Percentiles rank a stretch among this genome's conserved stretches.
phyloP scores from a whole-genome alignment of 1,284 basidiomycete genomes.

The Bjerkandera adusta region DNA sequence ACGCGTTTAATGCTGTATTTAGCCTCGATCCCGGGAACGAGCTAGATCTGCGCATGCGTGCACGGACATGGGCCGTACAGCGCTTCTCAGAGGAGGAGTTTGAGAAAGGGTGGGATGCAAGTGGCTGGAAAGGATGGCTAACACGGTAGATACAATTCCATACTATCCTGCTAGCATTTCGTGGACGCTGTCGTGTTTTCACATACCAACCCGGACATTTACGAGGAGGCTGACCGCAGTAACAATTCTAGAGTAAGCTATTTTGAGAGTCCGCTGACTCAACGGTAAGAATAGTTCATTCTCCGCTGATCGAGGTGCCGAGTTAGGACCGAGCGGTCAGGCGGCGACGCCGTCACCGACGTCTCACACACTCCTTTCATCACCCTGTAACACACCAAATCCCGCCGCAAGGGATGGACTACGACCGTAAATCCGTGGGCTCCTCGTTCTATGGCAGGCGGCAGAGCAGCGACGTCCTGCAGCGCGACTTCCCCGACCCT shows the following conservation, averaged over 20 bases:
- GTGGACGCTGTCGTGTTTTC: too few relatives aligned
- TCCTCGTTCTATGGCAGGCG: constrained; percentile 75
- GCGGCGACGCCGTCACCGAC: constrained; percentile 13
- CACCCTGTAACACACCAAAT: neutral
- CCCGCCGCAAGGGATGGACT: constrained; percentile 35
- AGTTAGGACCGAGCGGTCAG: too few relatives aligned
- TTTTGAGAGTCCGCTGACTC: too few relatives aligned
- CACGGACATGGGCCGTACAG: constrained; percentile 66
- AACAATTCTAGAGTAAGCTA: too few relatives aligned
- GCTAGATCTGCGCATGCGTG: constrained; percentile 62
- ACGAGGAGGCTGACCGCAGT: too few relatives aligned
- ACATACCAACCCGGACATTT: too few relatives aligned
- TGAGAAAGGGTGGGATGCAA: constrained; percentile 68
- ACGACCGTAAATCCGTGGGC: constrained; percentile 69
- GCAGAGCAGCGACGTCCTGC: constrained; percentile 56
- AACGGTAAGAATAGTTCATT: too few relatives aligned
- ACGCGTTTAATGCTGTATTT: constrained; percentile 65
- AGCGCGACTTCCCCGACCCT: constrained; percentile 46
- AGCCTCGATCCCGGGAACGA: constrained; percentile 55
- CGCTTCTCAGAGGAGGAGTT: constrained; percentile 80
- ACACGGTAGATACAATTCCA: too few relatives aligned
- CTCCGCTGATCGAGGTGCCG: too few relatives aligned
- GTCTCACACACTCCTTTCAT: constrained; percentile 1
- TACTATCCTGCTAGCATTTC: too few relatives aligned
- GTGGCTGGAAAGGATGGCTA: constrained; percentile 53